These are phyloP conservation scores for Cenococcum geophilum DNA, from an alignment of 495 filamentous ascomycete species.

Conservation along the genomic window DNA sequence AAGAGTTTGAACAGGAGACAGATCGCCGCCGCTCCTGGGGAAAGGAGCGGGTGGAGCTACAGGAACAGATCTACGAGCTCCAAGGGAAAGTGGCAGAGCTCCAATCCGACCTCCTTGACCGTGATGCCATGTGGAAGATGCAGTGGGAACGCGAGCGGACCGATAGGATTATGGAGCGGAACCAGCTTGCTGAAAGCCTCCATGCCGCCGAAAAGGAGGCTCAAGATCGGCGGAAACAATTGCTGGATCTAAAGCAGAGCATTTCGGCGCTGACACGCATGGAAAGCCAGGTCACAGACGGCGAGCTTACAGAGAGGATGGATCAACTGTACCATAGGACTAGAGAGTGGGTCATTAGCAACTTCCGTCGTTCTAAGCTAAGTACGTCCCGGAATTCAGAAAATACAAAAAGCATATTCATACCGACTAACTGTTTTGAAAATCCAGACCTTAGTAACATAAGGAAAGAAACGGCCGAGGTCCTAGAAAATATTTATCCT, in stretches of 20 bases:
- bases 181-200: conserved; percentile 20
- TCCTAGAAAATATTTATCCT: conserved; percentile 16
- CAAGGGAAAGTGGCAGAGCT: conserved; percentile 21
- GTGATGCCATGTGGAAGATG: conserved; percentile 7
- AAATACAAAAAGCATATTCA: not conserved
- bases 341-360: conserved; percentile 38
- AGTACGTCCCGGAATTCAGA: not conserved
- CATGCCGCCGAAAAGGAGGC: conserved; percentile 27
- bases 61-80: conserved; percentile 23
- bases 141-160: conserved; percentile 6
- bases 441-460: conserved; percentile 22
- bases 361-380: conserved; percentile 32
- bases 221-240: conserved; percentile 30
- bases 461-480: conserved; percentile 4
- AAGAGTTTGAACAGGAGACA: conserved; percentile 11
- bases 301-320: conserved; percentile 30
- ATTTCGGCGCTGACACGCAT: conserved; percentile 35
- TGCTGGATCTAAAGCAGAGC: conserved; percentile 35
- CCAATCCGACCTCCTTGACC: conserved; percentile 14
- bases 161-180: conserved; percentile 19
- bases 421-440: not conserved
- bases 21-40: conserved; percentile 4
- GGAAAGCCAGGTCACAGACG: conserved; percentile 33
- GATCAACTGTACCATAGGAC: conserved; percentile 32
- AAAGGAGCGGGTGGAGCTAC: conserved; percentile 10